These are phyloP conservation scores for Lactarius sanguifluus DNA, from an alignment of 768 basidiomycete genomes.

Conservation along the genomic window DNA sequence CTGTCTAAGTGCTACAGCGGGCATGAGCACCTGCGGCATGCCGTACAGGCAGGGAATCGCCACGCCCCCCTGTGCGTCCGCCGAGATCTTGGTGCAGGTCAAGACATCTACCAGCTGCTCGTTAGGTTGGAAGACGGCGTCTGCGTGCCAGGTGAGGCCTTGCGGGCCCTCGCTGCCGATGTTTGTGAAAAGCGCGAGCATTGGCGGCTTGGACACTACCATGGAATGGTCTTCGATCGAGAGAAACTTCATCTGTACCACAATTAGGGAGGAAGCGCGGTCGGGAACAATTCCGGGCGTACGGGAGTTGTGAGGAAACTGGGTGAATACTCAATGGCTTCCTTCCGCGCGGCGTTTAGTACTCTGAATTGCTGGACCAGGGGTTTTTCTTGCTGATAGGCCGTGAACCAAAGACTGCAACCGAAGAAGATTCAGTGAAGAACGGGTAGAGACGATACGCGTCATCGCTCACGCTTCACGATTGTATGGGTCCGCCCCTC, in stretches of 20 bases:
- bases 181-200: constrained; percentile 59
- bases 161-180: constrained; percentile 42
- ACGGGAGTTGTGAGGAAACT: constrained; percentile 51
- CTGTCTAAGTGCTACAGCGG: constrained; percentile 34
- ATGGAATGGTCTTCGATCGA: constrained; percentile 43
- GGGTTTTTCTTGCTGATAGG: constrained; percentile 50
- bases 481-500: constrained; percentile 46
- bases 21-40: constrained; percentile 47
- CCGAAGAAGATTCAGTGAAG: not conserved
- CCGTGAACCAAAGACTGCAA: constrained; percentile 59
- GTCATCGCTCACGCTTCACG: constrained; percentile 47
- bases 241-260: constrained; percentile 46
- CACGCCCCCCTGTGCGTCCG: constrained; percentile 45
- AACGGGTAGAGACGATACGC: not conserved
- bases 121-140: constrained; percentile 41
- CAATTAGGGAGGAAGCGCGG: not conserved
- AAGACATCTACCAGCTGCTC: constrained; percentile 54
- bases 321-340: constrained; percentile 44
- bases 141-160: constrained; percentile 44
- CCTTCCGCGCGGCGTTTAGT: constrained; percentile 55
- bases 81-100: constrained; percentile 44
- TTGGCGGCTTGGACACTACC: constrained; percentile 53
- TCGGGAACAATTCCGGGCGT: constrained; percentile 22
- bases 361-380: constrained; percentile 47
- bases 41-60: constrained; percentile 42